Conservation (phyloP, 164 flowering plant genomes). For the Tetracentron sinense region DNA sequence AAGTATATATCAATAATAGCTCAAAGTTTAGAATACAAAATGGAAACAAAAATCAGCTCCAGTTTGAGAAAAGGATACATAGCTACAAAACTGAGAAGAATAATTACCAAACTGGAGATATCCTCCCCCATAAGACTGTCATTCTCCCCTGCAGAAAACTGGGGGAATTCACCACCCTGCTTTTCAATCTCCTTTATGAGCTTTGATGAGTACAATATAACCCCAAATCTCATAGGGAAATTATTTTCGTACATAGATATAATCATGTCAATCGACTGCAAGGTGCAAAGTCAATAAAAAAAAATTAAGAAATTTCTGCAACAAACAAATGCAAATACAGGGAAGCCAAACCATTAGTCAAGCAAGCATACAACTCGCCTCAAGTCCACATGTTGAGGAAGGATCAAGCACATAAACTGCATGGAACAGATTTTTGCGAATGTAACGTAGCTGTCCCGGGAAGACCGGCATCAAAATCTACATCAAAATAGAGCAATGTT, state of each 20-base stretch:
- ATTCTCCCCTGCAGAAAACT: constrained; percentile 20
- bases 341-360: neutral
- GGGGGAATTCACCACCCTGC: constrained; percentile 42
- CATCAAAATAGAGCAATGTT: constrained; percentile 13
- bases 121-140: constrained; percentile 46
- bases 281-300: constrained; percentile 5
- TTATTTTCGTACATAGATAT: constrained; percentile 68
- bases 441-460: constrained; percentile 91
- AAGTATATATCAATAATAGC: neutral
- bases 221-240: constrained; percentile 91
- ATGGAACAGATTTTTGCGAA: constrained; percentile 93
- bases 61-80: neutral
- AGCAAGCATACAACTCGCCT: constrained; percentile 45
- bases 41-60: neutral
- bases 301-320: neutral
- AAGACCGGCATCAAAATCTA: constrained; percentile 96
- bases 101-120: constrained; percentile 72
- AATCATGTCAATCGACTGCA: constrained; percentile 74
- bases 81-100: neutral
- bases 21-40: neutral
- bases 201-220: constrained; percentile 68
- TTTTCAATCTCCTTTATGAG: constrained; percentile 52
- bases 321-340: neutral
- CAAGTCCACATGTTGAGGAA: constrained; percentile 75
- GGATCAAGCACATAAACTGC: constrained; percentile 94